phyloP scores from a whole-genome alignment of 768 basidiomycete species.

The Piloderma croceum region DNA sequence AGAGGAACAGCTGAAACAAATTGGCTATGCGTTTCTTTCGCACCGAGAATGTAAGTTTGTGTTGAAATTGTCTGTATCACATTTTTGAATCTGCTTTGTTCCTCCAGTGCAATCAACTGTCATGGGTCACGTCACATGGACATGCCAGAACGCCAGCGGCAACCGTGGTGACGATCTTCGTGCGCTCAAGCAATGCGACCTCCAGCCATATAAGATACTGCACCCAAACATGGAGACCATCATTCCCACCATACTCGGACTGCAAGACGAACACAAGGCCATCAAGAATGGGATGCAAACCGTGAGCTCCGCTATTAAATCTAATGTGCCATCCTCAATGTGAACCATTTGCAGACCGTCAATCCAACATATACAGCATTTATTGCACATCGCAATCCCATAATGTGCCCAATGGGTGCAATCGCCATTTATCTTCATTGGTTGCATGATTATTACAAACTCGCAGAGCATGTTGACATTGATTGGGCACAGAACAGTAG shows the following conservation, averaged over 20 bases:
- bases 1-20: conserved; percentile 3
- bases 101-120: conserved; percentile 9
- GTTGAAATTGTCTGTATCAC: too few relatives aligned
- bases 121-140: conserved; percentile 19
- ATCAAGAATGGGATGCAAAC: not conserved
- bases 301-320: not conserved
- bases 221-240: conserved; percentile 13
- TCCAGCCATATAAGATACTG: conserved; percentile 15
- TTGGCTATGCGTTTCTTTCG: conserved; percentile 2
- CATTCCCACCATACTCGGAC: conserved; percentile 7
- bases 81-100: too few relatives aligned
- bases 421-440: conserved; percentile 25
- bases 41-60: conserved; percentile 11
- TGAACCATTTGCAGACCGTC: conserved; percentile 22
- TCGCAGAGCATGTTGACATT: conserved; percentile 15
- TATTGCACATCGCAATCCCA: conserved; percentile 21
- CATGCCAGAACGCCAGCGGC: conserved; percentile 12
- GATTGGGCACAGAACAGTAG: conserved; percentile 24
- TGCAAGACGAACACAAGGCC: conserved; percentile 15
- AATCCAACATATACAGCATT: conserved; percentile 26
- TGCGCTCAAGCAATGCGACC: conserved; percentile 14
- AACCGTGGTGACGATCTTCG: conserved; percentile 19
- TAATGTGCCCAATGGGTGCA: conserved; percentile 23
- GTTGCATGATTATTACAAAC: conserved; percentile 19
- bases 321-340: too few relatives aligned